Percentiles rank a stretch among this genome's conserved stretches.
phyloP scores from a whole-genome alignment of 2,329 filamentous ascomycete genomes.

The Cladosporium sp. region DNA sequence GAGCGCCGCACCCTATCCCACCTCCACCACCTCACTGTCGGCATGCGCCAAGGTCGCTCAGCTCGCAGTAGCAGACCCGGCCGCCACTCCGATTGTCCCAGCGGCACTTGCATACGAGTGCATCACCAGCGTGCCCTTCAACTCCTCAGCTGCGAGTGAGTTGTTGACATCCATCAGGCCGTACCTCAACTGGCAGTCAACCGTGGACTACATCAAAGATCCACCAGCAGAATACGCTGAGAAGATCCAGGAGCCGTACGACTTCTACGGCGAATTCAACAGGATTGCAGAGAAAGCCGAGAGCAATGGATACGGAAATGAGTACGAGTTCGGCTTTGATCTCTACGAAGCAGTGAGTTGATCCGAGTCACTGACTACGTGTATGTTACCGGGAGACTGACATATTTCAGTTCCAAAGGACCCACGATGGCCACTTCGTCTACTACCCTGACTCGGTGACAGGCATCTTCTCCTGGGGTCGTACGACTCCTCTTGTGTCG shows the following conservation, averaged over 20 bases:
- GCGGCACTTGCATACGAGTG: slow-evolving; percentile 49
- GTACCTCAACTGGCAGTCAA: slow-evolving; percentile 50
- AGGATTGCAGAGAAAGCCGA: slow-evolving; percentile 42
- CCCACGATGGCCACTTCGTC: slow-evolving; percentile 66
- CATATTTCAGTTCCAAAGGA: slow-evolving; percentile 43
- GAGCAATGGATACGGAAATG: slow-evolving; percentile 40
- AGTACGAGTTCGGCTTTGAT: slow-evolving; percentile 50
- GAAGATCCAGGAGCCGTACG: slow-evolving; percentile 46
- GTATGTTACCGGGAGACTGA: neutral
- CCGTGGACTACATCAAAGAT: slow-evolving; percentile 45
- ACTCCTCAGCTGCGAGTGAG: slow-evolving; percentile 41
- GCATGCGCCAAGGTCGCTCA: slow-evolving; percentile 32
- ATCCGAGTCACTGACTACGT: neutral
- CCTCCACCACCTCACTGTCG: neutral
- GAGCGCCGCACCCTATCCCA: slow-evolving; percentile 13
- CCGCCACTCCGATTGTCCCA: slow-evolving; percentile 41
- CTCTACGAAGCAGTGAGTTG: slow-evolving; percentile 48
- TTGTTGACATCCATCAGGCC: slow-evolving; percentile 46
- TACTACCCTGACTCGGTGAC: slow-evolving; percentile 57
- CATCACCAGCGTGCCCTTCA: slow-evolving; percentile 48
- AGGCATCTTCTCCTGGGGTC: slow-evolving; percentile 52
- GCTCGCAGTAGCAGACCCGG: slow-evolving; percentile 27
- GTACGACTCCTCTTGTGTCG: slow-evolving; percentile 56
- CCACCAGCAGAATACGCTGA: slow-evolving; percentile 48
- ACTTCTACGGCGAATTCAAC: slow-evolving; percentile 43